These are phyloP conservation scores for Aspergillus funiculosus DNA, from an alignment of 495 filamentous ascomycete genomes.

Conservation along the genomic window DNA sequence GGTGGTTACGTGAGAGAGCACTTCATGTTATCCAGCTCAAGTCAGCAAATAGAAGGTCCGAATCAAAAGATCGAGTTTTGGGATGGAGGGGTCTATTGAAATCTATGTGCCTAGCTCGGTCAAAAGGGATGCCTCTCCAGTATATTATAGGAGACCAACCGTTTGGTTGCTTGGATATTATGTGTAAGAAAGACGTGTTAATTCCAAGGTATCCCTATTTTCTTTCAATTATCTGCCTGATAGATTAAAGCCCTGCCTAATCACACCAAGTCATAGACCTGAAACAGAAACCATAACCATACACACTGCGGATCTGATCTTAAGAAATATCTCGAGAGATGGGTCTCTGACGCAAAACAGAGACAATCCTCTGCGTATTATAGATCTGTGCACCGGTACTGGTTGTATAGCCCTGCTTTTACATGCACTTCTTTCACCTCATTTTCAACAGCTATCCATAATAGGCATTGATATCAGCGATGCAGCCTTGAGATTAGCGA, in stretches of 20 bases:
- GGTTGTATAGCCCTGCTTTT: constrained; percentile 85
- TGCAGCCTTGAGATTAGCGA: constrained; percentile 55
- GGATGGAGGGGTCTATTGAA: constrained; percentile 35
- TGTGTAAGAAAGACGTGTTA: constrained; percentile 66
- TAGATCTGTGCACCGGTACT: constrained; percentile 86
- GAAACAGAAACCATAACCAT: constrained; percentile 69
- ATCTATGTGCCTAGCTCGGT: constrained; percentile 52
- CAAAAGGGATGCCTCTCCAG: constrained; percentile 69
- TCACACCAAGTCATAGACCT: constrained; percentile 31
- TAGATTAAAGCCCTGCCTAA: constrained; percentile 4
- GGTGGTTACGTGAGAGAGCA: constrained; percentile 74
- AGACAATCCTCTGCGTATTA: constrained; percentile 44
- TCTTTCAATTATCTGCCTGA: background rate
- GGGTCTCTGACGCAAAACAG: background rate
- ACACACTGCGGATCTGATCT: constrained; percentile 48
- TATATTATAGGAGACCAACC: constrained; percentile 87
- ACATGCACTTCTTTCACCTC: constrained; percentile 45
- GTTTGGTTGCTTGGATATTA: constrained; percentile 78
- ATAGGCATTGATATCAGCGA: constrained; percentile 38
- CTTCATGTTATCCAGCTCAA: constrained; percentile 14
- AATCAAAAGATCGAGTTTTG: background rate
- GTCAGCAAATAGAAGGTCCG: constrained; percentile 5
- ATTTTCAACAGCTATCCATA: constrained; percentile 28
- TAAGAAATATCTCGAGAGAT: constrained; percentile 7
- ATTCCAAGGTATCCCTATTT: constrained; percentile 62